Base-by-base conservation (phyloP, 2,329 filamentous ascomycete species). In the Alternaria gaisen region DNA sequence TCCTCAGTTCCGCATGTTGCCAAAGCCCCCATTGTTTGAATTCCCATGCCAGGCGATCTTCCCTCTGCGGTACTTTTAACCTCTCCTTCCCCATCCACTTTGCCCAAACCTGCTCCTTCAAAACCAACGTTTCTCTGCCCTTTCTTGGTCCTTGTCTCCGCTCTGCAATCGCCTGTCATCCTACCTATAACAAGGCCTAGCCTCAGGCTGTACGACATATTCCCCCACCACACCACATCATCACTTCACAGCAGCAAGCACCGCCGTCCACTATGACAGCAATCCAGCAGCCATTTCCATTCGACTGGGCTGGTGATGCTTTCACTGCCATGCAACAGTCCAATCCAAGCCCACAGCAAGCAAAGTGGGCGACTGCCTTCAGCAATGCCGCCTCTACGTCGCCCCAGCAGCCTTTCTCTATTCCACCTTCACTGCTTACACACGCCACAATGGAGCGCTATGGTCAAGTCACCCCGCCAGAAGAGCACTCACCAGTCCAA, bases 391-490 rank as follows among this genome's bases (percentile, higher is more conserved):
- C 51, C 32, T 46, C 64, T 3, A 52, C 61, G 38, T 22, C 44
- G 7, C 58, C 60, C 26, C 46, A 51, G 24, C 48, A 65, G 5
- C 36, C 68, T 26, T 74, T 74, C 58, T 69, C 67, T 43, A 71
- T 76, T 24, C 72, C 73, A 5, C 73, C 75, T 10, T 63, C 70
- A 16, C 69, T 77, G 8, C 66, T 76, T 43, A 68, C 66, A n/a
- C 59, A 70, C 9, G 62, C 68, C 24, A 65, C 71, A 10, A 63
- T 76, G 46, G 72, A 73, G 58, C 75, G 74, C 5, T 76, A 70
- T 40, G 77, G 77, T 30, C 77, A 78, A 55, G 64, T 78, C 47
- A 79, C 77, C 9, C 77, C 77, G 1, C 77, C 77, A 3, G 76
- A 78, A 18, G 74, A 79, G 12, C 64, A 69, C 28, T 77, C 76